Evolutionary conservation across 495 filamentous ascomycete species (phyloP), one percentile per base, ranked within the genome.

Genomic region (Friedmanniomyces endolithicus): DNA sequence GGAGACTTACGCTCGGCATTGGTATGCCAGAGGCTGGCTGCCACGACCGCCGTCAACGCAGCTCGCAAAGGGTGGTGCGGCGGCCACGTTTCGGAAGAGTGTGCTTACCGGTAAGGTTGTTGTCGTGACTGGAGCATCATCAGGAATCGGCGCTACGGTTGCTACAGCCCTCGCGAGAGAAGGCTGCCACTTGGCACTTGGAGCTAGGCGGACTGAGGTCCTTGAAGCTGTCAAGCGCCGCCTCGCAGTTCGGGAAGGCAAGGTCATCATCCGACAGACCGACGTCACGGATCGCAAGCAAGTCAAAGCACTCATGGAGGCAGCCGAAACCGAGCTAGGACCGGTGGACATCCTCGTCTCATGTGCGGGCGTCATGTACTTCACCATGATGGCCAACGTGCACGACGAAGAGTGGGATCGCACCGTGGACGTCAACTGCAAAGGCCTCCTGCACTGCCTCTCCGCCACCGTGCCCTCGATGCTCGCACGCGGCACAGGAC

Each of bases 341-440:
- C 75, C 79, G 0, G 71, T 84, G 31, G 81, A 86, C 55, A 81
- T 84, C 48, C 68, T 86, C 9, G 75, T 86, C 25, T 74, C 75
- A n/a, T 83, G 79, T 64, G 81, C 82, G 0, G 82, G 81, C 14
- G 82, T 86, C 52, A 86, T 86, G 82, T 86, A 86, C 66, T 86
- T 78, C 67, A 84, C 81, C 16, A 78, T 85, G 76, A 85, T 86
- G 81, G 75, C 78, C 3, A 84, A 86, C 62, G 70, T 66, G 23
- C 71, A 82, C 53, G 75, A 63, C 6, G 79, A 83, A 4, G 76
- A 86, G 53, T 86, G 82, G 81, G 79, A 85, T 51, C 77, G 77
- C 37, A 85, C 80, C 1, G 80, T 83, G 17, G 81, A 85, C 52
- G 80, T 85, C 31, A 85, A 85, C 66, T 84, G 81, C 75, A 84